Percentiles rank a stretch among this genome's conserved stretches.
Conservation (phyloP, 2,329 filamentous ascomycete genomes). For the Beauveria scarabaeidicola region DNA sequence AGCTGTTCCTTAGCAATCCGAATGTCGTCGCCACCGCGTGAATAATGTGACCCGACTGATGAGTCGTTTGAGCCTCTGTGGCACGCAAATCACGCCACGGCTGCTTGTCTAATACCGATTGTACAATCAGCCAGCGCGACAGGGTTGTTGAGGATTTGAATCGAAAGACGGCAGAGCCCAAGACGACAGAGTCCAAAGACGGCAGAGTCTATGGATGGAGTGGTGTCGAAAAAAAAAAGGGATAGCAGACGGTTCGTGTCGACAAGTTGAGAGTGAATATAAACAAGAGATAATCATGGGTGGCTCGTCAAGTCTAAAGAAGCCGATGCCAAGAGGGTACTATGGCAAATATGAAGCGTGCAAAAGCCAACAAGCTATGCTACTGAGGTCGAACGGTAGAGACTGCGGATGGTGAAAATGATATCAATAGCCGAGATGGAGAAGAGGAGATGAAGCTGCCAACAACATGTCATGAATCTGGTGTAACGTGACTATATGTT, state of each 20-base stretch:
- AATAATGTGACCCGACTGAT: neutral
- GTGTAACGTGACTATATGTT: neutral
- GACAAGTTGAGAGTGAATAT: neutral
- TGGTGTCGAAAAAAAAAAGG: neutral
- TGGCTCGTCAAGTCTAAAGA: neutral
- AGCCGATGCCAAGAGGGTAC: neutral
- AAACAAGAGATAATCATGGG: neutral
- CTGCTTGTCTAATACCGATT: neutral
- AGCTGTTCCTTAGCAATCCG: neutral
- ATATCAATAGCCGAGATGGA: neutral
- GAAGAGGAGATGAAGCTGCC: neutral
- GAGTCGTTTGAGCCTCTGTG: neutral
- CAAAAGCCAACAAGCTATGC: neutral
- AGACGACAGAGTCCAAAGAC: neutral
- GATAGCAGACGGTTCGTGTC: neutral
- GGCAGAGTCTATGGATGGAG: neutral
- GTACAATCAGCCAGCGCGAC: neutral
- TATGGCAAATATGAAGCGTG: neutral
- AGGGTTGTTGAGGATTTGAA: neutral
- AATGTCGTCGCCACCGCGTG: neutral
- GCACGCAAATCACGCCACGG: neutral
- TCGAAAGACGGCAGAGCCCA: neutral
- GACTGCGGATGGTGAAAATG: neutral
- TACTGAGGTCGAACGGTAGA: slow-evolving; percentile 2
- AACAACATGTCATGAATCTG: slow-evolving; percentile 7